phyloP scores from a whole-genome alignment of 2,329 filamentous ascomycete genomes.

The Sordariomycetes sp. region DNA sequence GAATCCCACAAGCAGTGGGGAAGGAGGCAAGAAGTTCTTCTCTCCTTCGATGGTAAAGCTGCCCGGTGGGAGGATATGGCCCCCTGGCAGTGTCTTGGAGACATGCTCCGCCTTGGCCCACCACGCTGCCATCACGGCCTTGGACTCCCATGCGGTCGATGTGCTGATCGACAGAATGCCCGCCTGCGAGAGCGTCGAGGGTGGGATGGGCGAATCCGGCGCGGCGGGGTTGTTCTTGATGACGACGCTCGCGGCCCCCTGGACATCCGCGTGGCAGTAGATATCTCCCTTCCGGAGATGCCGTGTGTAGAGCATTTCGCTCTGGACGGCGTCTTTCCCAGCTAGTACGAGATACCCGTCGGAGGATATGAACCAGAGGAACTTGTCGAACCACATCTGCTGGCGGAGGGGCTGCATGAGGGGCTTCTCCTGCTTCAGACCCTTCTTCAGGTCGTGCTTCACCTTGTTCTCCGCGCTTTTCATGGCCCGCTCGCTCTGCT shows the following conservation, averaged over 20 bases:
- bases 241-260: slow-evolving; percentile 74
- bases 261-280: slow-evolving; percentile 83
- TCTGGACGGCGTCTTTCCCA: slow-evolving; percentile 80
- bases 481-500: slow-evolving; percentile 71
- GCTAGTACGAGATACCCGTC: slow-evolving; percentile 90
- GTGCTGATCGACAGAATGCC: slow-evolving; percentile 76
- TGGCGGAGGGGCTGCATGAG: slow-evolving; percentile 72
- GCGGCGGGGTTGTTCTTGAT: slow-evolving; percentile 78
- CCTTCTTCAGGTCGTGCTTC: slow-evolving; percentile 35
- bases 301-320: slow-evolving; percentile 80
- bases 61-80: slow-evolving; percentile 70
- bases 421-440: slow-evolving; percentile 84
- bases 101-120: slow-evolving; percentile 91
- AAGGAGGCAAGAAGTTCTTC: slow-evolving; percentile 85
- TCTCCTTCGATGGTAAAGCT: slow-evolving; percentile 73
- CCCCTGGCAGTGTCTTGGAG: slow-evolving; percentile 69
- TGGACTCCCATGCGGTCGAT: slow-evolving; percentile 90
- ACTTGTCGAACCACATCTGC: slow-evolving; percentile 95
- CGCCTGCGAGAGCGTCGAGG: slow-evolving; percentile 83
- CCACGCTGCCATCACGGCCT: slow-evolving; percentile 91
- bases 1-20: slow-evolving; percentile 79
- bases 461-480: slow-evolving; percentile 52
- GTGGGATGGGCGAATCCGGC: slow-evolving; percentile 78
- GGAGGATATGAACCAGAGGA: slow-evolving; percentile 87
- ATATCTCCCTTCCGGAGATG: slow-evolving; percentile 83